Evolutionary conservation across 768 basidiomycete genomes (phyloP).

Genomic region (Tulasnella sp.): DNA sequence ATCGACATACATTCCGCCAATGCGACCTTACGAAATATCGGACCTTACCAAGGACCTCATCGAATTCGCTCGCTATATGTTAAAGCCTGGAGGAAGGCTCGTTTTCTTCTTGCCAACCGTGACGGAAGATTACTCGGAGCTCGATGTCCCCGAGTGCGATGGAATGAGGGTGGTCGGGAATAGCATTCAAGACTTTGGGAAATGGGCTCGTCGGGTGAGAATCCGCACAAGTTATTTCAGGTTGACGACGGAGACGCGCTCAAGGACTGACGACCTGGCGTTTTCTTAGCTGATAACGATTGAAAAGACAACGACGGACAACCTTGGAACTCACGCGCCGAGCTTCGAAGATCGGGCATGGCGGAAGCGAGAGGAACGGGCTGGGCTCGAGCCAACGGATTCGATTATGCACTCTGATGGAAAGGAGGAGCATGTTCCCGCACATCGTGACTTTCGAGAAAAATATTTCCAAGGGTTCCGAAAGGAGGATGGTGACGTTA

Average conservation of each 20-base stretch:
- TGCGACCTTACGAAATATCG: slow-evolving; percentile 89
- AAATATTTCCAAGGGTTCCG: slow-evolving; percentile 83
- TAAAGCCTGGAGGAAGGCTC: slow-evolving; percentile 83
- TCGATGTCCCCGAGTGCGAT: slow-evolving; percentile 78
- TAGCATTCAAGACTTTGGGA: slow-evolving; percentile 90
- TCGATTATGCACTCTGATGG: slow-evolving; percentile 32
- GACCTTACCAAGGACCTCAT: slow-evolving; percentile 82
- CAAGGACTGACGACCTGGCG: slow-evolving; percentile 9
- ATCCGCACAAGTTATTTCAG: neutral
- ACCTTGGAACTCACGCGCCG: slow-evolving; percentile 54
- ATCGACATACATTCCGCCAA: slow-evolving; percentile 75
- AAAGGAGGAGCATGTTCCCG: slow-evolving; percentile 59
- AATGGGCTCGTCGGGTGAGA: slow-evolving; percentile 89
- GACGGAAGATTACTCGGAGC: slow-evolving; percentile 84
- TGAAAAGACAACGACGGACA: slow-evolving; percentile 59
- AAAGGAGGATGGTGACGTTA: slow-evolving; percentile 8
- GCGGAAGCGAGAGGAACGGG: slow-evolving; percentile 26
- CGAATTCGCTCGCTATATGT: slow-evolving; percentile 74
- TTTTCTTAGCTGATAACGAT: slow-evolving; percentile 80
- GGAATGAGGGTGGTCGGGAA: slow-evolving; percentile 90
- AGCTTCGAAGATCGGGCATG: slow-evolving; percentile 50
- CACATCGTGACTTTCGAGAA: slow-evolving; percentile 85
- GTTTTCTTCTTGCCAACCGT: slow-evolving; percentile 97
- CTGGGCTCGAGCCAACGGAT: slow-evolving; percentile 37
- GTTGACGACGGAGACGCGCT: neutral